phyloP scores from a whole-genome alignment of 345 rosid species.

The Draba incana region DNA sequence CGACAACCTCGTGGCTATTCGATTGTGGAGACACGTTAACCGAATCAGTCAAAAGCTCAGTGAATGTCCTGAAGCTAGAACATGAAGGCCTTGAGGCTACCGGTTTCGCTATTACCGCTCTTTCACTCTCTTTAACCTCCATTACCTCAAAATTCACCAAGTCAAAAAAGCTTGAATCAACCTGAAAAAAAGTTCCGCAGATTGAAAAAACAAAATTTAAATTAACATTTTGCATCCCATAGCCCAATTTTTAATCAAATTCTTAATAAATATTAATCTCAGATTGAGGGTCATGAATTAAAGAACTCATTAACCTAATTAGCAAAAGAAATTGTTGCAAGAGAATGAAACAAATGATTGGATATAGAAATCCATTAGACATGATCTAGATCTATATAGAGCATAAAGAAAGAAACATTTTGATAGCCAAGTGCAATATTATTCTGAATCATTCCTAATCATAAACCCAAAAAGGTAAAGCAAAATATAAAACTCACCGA shows the following conservation, averaged over 20 bases:
- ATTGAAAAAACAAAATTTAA: background rate
- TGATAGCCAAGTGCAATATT: slow-evolving; percentile 3
- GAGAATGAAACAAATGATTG: background rate
- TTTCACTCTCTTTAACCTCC: slow-evolving; percentile 75
- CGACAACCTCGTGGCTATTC: slow-evolving; percentile 46
- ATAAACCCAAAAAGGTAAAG: slow-evolving; percentile 1
- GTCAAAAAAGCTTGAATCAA: slow-evolving; percentile 11
- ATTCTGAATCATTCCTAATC: background rate
- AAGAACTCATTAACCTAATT: background rate
- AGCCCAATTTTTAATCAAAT: background rate
- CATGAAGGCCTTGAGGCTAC: slow-evolving; percentile 85
- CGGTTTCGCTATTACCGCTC: slow-evolving; percentile 74
- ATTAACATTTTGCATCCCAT: background rate
- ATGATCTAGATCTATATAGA: slow-evolving; percentile 16
- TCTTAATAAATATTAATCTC: background rate
- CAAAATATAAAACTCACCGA: no score
- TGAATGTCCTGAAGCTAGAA: slow-evolving; percentile 63
- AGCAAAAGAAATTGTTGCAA: slow-evolving; percentile 1
- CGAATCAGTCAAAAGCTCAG: slow-evolving; percentile 72
- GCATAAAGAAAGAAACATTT: slow-evolving; percentile 14
- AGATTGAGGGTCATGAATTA: background rate
- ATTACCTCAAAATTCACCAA: slow-evolving; percentile 32
- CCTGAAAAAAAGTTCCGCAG: slow-evolving; percentile 18
- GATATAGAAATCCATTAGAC: background rate
- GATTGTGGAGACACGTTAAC: slow-evolving; percentile 52